phyloP scores from a whole-genome alignment of 495 filamentous ascomycete species.

The Talaromyces nanjingensis region DNA sequence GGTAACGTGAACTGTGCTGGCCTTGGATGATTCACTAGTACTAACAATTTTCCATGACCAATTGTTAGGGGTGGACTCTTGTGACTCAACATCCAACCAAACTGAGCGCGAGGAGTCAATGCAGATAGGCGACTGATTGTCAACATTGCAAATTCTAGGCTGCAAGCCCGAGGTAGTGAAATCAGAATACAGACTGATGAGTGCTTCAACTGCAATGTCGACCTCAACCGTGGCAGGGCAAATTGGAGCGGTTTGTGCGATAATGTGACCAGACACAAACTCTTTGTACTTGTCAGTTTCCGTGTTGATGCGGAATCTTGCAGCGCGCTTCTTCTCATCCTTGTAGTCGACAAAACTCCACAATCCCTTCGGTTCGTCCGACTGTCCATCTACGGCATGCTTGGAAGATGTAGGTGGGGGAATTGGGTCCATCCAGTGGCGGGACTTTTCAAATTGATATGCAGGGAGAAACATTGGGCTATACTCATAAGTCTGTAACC shows the following conservation, averaged over 20 bases:
- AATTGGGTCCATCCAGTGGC: conserved; percentile 38
- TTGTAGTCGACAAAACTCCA: conserved; percentile 38
- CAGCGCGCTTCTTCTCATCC: conserved; percentile 21
- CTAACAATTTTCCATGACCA: conserved; percentile 22
- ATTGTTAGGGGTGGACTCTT: conserved; percentile 12
- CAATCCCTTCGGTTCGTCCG: conserved; percentile 19
- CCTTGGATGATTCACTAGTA: not conserved
- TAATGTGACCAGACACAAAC: conserved; percentile 34
- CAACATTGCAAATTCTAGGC: conserved; percentile 29
- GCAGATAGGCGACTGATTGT: conserved; percentile 35
- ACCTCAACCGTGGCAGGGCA: conserved; percentile 41
- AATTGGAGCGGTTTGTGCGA: conserved; percentile 39
- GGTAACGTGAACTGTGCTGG: conserved; percentile 18
- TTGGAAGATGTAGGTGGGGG: conserved; percentile 2
- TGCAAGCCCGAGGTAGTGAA: conserved; percentile 13
- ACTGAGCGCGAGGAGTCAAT: conserved; percentile 28
- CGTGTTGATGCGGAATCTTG: conserved; percentile 45
- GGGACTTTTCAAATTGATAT: conserved; percentile 46
- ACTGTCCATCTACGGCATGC: not conserved
- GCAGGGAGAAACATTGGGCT: conserved; percentile 37
- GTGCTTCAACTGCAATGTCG: conserved; percentile 43
- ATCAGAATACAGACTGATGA: conserved; percentile 30
- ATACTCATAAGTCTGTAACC: conserved; percentile 28
- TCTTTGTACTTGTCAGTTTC: conserved; percentile 27
- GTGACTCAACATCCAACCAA: conserved; percentile 28